Evolutionary conservation across 1,284 basidiomycete genomes (phyloP), one percentile per base, ranked within the genome.

Genomic region (Irpex rosettiformis): DNA sequence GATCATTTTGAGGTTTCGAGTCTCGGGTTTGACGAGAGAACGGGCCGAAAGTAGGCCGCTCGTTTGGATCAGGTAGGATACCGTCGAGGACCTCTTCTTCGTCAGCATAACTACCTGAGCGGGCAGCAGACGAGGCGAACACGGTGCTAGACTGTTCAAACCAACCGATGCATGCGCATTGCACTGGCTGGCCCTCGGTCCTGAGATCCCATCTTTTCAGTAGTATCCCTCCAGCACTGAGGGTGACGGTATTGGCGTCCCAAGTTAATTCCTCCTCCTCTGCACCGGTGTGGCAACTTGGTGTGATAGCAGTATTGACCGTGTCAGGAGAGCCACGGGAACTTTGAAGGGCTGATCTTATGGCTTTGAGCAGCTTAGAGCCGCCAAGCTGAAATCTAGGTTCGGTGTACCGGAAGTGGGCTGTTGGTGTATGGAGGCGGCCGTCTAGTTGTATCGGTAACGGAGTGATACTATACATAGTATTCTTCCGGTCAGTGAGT

Each of bases 81-180:
- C 57, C 74, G 72, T 73, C 65, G 55, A 69, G 64, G 40, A 70
- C 66, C 56, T 68, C 65, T 42, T 67, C 53, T 56, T 68, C 60
- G 59, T 73, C 70, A 7, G 77, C 73, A 60, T 81, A 78, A 58
- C 75, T 75, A 24, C 75, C 70, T 6, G 75, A 70, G 25, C 62
- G 64, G 53, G 68, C 63, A 25, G 64, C 67, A 10, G 67, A 66
- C 25, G 69, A 66, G 45, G 65, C 56, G n/a, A 58, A 55, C 21
- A 67, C 57, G 8, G 65, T 62, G 27, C 62, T 67, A 30, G 75
- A 75, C 62, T 86, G 83, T 61, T 85, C 82, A 53, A 94, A 80
- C 72, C 81, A 83, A 4, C 87, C 92, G 52, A 92, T 82, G 63
- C 88, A 88, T 1, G 89, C 93, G 74, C 81, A 90, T 58, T 88